These are phyloP conservation scores for Selaginella moellendorffii DNA, from an alignment of 75 land plant genomes.

Conservation along the genomic window DNA sequence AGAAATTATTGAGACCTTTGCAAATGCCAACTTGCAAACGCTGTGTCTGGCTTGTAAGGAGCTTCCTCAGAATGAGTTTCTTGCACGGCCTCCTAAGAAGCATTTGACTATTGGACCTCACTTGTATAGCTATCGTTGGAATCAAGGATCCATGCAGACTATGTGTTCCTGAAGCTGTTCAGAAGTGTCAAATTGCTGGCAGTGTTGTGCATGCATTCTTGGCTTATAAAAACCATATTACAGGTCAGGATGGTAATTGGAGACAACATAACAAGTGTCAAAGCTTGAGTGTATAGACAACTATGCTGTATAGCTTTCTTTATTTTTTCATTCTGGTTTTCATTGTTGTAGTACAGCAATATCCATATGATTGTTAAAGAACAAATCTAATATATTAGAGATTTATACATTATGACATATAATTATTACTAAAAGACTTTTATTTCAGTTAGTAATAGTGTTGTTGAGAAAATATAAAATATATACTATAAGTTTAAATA, in stretches of 20 bases:
- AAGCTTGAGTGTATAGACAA: too few relatives aligned
- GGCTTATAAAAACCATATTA: not conserved
- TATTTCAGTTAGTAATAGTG: too few relatives aligned
- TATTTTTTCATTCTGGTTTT: too few relatives aligned
- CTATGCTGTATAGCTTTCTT: too few relatives aligned
- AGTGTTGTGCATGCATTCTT: constrained; percentile 13
- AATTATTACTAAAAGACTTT: too few relatives aligned
- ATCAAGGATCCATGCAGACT: constrained; percentile 3
- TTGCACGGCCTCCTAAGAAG: not conserved
- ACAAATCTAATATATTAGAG: too few relatives aligned
- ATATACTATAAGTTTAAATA: too few relatives aligned
- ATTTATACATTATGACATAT: too few relatives aligned
- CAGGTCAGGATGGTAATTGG: constrained; percentile 99
- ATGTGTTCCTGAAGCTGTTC: constrained; percentile 28
- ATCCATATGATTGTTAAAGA: too few relatives aligned
- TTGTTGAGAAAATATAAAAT: too few relatives aligned
- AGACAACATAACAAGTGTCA: constrained; percentile 83
- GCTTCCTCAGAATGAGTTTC: not conserved
- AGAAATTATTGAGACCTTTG: constrained; percentile 22
- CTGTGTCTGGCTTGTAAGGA: constrained; percentile 15
- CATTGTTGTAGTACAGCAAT: too few relatives aligned
- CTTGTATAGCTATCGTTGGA: constrained; percentile 15
- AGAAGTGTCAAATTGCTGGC: constrained; percentile 56
- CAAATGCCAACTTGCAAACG: constrained; percentile 20
- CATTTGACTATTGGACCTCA: constrained; percentile 4